Evolutionary conservation across 179 eudicot genomes (phyloP), one percentile per base, ranked within the genome.

Genomic region (Beta macrorhiza): DNA sequence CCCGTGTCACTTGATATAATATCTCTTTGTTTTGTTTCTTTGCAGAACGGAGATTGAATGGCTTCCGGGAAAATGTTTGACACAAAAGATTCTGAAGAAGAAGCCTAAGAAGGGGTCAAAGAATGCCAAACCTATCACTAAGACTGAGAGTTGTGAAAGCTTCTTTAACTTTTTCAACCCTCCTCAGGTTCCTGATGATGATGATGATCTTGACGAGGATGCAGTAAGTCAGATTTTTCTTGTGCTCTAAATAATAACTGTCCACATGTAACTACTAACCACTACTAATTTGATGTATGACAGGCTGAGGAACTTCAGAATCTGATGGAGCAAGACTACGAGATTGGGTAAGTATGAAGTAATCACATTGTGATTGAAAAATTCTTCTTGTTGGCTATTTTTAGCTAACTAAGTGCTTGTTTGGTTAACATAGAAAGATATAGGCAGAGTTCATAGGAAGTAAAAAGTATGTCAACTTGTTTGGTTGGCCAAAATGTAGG

Each of bases 241-340:
- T 4, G 64, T 44, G 49, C 45, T 32, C 16, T 67, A 5, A 42
- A 32, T 32, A 58, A 20, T n/a, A 15, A n/a, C 16, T 1, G 68
- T 37, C 19, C 65, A 12, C 49, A 6, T 72, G 65, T 77, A 57
- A 17, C 45, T 11, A 53, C 61, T 56, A 15, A 63, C 32, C 58
- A 37, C 72, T 67, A 65, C 42, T 37, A 37, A 80, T 65, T 32
- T 72, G 49, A 72, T 32, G 11, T 29, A 63, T 80, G n/a, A 62
- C 90, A 95, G 98, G 98, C 97, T 0, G 97, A 92, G 83, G 97
- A 95, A 77, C 98, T 95, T 81, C 98, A 95, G 86, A 91, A 89
- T 87, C 85, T 89, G 82, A 90, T 95, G 97, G 97, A 95, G 82
- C 90, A 90, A 82, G 98, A 95, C 86, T 93, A 91, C 77, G 98